phyloP scores from a whole-genome alignment of 1,284 basidiomycete genomes.

The Exobasidium rhododendri region DNA sequence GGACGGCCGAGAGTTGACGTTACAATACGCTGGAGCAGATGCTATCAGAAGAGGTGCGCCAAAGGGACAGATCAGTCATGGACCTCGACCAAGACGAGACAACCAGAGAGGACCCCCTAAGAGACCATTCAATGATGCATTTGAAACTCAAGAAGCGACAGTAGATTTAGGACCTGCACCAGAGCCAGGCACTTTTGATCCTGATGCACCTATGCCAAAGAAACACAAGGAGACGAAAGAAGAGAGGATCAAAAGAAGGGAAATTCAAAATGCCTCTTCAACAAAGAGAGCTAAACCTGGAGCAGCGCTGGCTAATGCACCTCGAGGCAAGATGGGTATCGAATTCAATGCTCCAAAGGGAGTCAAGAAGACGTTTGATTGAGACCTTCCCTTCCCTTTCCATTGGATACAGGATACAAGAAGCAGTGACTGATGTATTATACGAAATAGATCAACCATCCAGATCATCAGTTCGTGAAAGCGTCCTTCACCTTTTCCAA shows the following conservation, averaged over 20 bases:
- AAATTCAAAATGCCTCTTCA: slow-evolving; percentile 22
- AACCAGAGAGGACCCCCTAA: background rate
- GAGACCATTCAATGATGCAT: slow-evolving; percentile 8
- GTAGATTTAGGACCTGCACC: slow-evolving; percentile 26
- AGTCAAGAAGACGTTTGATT: slow-evolving; percentile 68
- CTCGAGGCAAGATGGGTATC: slow-evolving; percentile 79
- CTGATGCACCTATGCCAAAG: slow-evolving; percentile 30
- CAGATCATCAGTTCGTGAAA: background rate
- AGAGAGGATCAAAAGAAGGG: slow-evolving; percentile 41
- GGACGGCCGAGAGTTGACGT: slow-evolving; percentile 75
- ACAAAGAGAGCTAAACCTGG: slow-evolving; percentile 71
- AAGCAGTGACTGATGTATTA: no score
- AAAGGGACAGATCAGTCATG: slow-evolving; percentile 17
- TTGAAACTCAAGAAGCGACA: slow-evolving; percentile 2
- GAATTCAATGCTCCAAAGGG: slow-evolving; percentile 62
- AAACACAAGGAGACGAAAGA: slow-evolving; percentile 40
- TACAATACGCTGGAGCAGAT: slow-evolving; percentile 83
- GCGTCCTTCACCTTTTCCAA: background rate
- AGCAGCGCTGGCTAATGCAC: slow-evolving; percentile 82
- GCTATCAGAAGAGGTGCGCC: slow-evolving; percentile 62
- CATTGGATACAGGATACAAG: no score
- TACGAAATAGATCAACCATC: background rate
- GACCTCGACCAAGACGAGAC: background rate
- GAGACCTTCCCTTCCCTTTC: no score
- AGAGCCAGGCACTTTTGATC: slow-evolving; percentile 41